Percentiles rank a stretch among this genome's conserved stretches.
Evolutionary conservation across 164 flowering plant genomes (phyloP).

Genomic region (Litsea cubeba): DNA sequence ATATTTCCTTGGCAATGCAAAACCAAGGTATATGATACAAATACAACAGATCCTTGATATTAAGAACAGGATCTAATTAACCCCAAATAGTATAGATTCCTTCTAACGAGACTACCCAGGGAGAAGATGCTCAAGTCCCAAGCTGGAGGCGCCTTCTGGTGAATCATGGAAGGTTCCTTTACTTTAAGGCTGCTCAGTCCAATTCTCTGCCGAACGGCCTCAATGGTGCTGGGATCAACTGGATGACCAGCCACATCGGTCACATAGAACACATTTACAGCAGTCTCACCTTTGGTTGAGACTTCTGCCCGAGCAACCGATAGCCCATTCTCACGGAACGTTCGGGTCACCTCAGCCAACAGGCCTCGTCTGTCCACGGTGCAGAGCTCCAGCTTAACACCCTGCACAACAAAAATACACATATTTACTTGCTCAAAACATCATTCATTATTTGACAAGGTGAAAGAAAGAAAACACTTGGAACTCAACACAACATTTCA

Average conservation of each 20-base stretch:
- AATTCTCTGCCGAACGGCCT: conserved; percentile 42
- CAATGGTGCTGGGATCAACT: conserved; percentile 44
- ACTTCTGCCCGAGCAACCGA: conserved; percentile 72
- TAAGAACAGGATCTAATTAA: conserved; percentile 62
- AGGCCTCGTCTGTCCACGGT: conserved; percentile 44
- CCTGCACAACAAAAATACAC: conserved; percentile 28
- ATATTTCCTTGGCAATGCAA: too few relatives aligned
- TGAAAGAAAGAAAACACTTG: too few relatives aligned
- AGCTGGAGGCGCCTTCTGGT: conserved; percentile 32
- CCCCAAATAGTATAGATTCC: conserved; percentile 69
- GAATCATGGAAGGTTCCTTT: conserved; percentile 42
- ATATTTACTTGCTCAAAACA: background rate
- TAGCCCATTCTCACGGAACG: conserved; percentile 74
- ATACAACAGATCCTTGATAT: background rate
- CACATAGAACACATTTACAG: conserved; percentile 54
- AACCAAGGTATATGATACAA: conserved; percentile 5
- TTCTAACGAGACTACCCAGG: conserved; percentile 64
- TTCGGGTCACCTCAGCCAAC: conserved; percentile 61
- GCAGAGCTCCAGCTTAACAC: conserved; percentile 60
- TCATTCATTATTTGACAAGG: too few relatives aligned
- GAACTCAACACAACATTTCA: too few relatives aligned
- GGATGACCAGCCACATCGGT: conserved; percentile 54
- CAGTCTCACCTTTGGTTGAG: conserved; percentile 44
- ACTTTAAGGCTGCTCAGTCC: conserved; percentile 51
- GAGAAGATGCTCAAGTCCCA: conserved; percentile 39